Evolutionary conservation across 1,139 yeast species (phyloP).

Genomic region (Geotrichum citri-aurantii): DNA sequence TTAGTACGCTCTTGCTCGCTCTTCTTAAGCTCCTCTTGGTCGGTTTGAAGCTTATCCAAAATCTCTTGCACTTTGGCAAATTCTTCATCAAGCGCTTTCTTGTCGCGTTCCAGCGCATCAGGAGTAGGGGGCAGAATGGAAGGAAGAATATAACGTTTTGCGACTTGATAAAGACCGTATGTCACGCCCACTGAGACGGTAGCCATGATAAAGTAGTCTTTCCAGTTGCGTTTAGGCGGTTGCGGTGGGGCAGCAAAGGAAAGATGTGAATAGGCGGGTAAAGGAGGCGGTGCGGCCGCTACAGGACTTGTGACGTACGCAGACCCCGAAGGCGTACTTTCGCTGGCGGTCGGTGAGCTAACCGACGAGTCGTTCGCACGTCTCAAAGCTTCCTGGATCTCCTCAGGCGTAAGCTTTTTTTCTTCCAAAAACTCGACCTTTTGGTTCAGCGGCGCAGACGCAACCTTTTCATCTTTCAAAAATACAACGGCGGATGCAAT

Average conservation of each 20-base stretch:
- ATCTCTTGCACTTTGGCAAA: conserved; percentile 73
- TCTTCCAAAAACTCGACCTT: conserved; percentile 81
- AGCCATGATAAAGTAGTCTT: conserved; percentile 94
- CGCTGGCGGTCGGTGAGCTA: conserved; percentile 15
- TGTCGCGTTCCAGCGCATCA: conserved; percentile 73
- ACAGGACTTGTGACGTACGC: conserved; percentile 26
- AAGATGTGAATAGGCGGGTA: conserved; percentile 24
- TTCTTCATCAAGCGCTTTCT: conserved; percentile 72
- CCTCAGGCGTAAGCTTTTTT: conserved; percentile 74
- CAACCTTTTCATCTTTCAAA: conserved; percentile 69
- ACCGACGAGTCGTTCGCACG: conserved; percentile 39
- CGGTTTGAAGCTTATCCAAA: conserved; percentile 63
- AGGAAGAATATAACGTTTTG: conserved; percentile 73
- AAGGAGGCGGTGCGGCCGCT: conserved; percentile 17
- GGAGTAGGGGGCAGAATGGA: conserved; percentile 81
- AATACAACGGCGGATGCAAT: conserved; percentile 75
- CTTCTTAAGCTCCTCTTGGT: conserved; percentile 62
- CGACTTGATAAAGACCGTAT: conserved; percentile 82
- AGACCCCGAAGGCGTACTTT: conserved; percentile 1
- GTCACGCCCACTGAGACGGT: conserved; percentile 89
- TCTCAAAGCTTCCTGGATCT: conserved; percentile 73
- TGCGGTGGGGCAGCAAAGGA: conserved; percentile 54
- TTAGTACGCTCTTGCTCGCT: conserved; percentile 27
- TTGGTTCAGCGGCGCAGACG: conserved; percentile 70
- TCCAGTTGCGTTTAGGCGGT: conserved; percentile 86